These are phyloP conservation scores for Skeletonema potamos DNA, from an alignment of 108 stramenopile genomes.

Conservation along the genomic window DNA sequence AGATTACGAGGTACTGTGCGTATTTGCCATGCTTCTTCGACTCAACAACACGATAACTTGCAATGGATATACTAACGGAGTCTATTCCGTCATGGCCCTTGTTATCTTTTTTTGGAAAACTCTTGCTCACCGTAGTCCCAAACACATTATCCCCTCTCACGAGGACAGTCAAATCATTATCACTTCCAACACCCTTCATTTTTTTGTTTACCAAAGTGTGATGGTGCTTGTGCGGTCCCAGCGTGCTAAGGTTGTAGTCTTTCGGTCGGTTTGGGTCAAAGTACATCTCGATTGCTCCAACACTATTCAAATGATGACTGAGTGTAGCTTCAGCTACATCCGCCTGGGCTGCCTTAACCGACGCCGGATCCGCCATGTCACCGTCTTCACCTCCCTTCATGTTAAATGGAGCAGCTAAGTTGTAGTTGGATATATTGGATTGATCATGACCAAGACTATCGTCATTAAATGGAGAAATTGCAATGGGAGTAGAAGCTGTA, in stretches of 20 bases:
- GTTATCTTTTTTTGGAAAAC: constrained; percentile 59
- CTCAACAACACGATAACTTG: constrained; percentile 89
- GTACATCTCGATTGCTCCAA: constrained; percentile 48
- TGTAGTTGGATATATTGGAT: constrained; percentile 31
- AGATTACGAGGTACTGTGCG: constrained; percentile 87
- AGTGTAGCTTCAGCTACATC: constrained; percentile 69
- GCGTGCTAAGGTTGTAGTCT: constrained; percentile 39
- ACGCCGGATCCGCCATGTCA: constrained; percentile 25
- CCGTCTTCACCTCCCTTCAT: constrained; percentile 38
- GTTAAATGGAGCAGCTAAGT: constrained; percentile 51
- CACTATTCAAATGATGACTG: constrained; percentile 48
- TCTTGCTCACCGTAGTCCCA: constrained; percentile 89
- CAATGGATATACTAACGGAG: constrained; percentile 84
- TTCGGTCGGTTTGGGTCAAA: constrained; percentile 48
- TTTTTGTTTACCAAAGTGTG: constrained; percentile 51
- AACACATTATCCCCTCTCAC: constrained; percentile 82
- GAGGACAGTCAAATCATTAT: constrained; percentile 63
- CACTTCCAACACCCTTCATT: constrained; percentile 49
- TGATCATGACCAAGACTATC: constrained; percentile 53
- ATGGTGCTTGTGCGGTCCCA: constrained; percentile 51
- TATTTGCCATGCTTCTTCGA: constrained; percentile 81
- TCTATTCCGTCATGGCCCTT: constrained; percentile 63
- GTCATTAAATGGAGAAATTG: constrained; percentile 74
- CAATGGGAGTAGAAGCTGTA: constrained; percentile 79
- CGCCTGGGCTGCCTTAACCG: constrained; percentile 46